Evolutionary conservation across 495 filamentous ascomycete genomes (phyloP), one percentile per base, ranked within the genome.

Genomic region (Mycothermus thermophilus): DNA sequence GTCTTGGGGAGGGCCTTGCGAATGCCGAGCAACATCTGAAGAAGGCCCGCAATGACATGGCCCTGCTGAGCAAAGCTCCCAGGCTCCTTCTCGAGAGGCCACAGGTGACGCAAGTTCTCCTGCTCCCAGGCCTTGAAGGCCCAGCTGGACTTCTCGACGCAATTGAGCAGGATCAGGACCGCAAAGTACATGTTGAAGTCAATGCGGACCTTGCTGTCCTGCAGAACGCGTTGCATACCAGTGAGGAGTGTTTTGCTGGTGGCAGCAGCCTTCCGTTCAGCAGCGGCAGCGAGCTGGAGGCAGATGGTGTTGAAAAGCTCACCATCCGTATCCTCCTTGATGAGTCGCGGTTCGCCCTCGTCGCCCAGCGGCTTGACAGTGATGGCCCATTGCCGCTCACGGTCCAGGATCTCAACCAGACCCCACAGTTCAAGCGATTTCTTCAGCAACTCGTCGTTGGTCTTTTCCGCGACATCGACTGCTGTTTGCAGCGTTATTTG

Each of bases 111-210:
- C 32, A 70, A 52, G 30, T 64, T 54, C 15, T 74, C 66, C 41
- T 77, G 69, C 27, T 80, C 75, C 76, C 77, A 83, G 0, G 69
- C 74, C 22, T 74, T 76, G 62, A 82, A 86, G 0, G 81, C 67
- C 77, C 82, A 87, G 34, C 75, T 80, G n/a, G 79, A 79, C 50
- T 83, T 79, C 57, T 90, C 83, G 8, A 87, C 71, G 37, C 80
- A 84, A 52, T 79, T 81, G 24, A 90, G 61, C 12, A 88, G 66
- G 23, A 90, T 69, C 37, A 88, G 56, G 9, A 77, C 71, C 3
- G 77, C 72, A 11, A 88, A 62, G 54, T 82, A 87, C 28, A 79
- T 83, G 46, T 77, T 74, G 40, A 85, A 84, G 26, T 61, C 60
- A 45, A 71, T 71, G 40, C 69, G 77, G 27, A 66, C 69, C 54